These are phyloP conservation scores for Diplodia corticola DNA, from an alignment of 2,329 filamentous ascomycete genomes.

Conservation along the genomic window DNA sequence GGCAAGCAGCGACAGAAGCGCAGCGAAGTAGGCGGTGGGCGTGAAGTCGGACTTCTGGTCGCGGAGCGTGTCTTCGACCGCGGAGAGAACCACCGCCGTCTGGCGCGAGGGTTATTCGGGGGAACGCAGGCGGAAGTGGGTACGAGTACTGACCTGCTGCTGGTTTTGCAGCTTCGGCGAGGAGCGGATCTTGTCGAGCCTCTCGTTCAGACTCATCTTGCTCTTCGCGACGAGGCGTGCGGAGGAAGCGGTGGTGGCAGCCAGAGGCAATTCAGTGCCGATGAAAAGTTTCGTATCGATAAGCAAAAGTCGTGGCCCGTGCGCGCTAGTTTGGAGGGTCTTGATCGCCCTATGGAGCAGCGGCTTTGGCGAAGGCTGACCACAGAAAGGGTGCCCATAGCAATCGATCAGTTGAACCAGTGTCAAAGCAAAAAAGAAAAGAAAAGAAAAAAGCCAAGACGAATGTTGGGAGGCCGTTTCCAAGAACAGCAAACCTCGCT, in stretches of 20 bases:
- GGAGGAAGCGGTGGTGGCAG: neutral
- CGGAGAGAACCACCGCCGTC: conserved; percentile 83
- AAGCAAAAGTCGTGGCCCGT: neutral
- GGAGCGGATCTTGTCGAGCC: conserved; percentile 92
- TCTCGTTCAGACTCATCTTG: conserved; percentile 72
- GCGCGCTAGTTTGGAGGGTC: neutral
- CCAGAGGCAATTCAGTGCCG: neutral
- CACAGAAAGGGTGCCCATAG: neutral
- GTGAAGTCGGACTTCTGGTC: conserved; percentile 82
- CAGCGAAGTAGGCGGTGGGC: conserved; percentile 91
- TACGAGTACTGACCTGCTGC: conserved; percentile 67
- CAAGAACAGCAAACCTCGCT: too few species aligned
- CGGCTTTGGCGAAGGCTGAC: neutral
- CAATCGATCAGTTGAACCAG: neutral
- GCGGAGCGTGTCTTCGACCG: conserved; percentile 88
- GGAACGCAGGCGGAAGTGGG: neutral
- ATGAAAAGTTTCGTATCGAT: conserved; percentile 16
- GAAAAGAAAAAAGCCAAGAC: neutral
- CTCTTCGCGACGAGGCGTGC: conserved; percentile 18
- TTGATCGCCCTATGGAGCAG: neutral
- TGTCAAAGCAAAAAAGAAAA: neutral
- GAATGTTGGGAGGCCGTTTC: neutral
- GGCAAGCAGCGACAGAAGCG: conserved; percentile 82
- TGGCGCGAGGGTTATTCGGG: conserved; percentile 40
- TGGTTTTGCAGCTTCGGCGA: conserved; percentile 92